Evolutionary conservation across 768 basidiomycete genomes (phyloP).

Genomic region (Suillus occidentalis): DNA sequence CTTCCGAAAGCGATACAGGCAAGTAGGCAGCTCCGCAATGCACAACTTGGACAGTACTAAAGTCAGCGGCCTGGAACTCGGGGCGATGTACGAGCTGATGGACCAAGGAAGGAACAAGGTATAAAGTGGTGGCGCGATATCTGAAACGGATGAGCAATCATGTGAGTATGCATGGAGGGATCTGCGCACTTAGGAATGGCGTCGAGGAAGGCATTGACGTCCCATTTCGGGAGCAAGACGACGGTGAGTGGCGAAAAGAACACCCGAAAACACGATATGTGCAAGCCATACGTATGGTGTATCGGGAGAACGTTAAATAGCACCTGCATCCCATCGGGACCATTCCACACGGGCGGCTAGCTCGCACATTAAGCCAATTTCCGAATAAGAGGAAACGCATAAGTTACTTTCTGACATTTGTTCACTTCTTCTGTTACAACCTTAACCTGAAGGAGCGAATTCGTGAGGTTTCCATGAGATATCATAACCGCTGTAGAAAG

Average conservation of each 20-base stretch:
- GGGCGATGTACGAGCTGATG: conserved; percentile 65
- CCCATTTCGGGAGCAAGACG: conserved; percentile 63
- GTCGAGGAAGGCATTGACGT: conserved; percentile 48
- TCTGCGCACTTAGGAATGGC: conserved; percentile 56
- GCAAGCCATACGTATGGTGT: conserved; percentile 67
- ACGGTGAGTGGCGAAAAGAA: conserved; percentile 47
- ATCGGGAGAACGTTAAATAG: conserved; percentile 63
- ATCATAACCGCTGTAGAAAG: conserved; percentile 62
- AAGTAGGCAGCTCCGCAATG: conserved; percentile 67
- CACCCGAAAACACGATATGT: conserved; percentile 48
- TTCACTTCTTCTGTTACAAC: conserved; percentile 30
- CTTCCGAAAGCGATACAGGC: conserved; percentile 51
- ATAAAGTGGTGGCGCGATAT: conserved; percentile 50
- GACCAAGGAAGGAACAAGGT: conserved; percentile 60
- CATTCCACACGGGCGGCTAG: conserved; percentile 40
- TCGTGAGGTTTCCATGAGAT: conserved; percentile 62
- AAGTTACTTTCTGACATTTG: conserved; percentile 42
- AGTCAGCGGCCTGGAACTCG: conserved; percentile 44
- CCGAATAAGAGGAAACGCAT: not conserved
- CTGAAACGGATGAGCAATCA: conserved; percentile 32
- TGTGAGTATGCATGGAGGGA: not conserved
- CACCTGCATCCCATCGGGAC: conserved; percentile 47
- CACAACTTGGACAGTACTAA: conserved; percentile 47
- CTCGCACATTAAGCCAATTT: not conserved
- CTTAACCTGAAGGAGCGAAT: conserved; percentile 40